Evolutionary conservation across 495 filamentous ascomycete species (phyloP), one percentile per base, ranked within the genome.

Genomic region (Podospora appendiculata): DNA sequence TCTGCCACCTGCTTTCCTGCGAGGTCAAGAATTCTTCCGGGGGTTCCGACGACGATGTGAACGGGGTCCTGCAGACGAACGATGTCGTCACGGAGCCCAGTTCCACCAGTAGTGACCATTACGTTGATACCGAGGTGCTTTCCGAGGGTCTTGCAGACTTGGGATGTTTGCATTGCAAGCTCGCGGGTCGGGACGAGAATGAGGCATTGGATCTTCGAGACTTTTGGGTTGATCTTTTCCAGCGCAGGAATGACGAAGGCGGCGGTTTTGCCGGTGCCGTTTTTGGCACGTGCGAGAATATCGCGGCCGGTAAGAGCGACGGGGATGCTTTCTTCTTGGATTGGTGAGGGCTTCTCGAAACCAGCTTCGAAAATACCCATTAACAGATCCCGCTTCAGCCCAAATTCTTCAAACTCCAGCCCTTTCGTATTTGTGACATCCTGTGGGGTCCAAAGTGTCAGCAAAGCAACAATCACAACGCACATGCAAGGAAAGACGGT

Each of bases 351-450:
- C 70, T 95, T 96, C 64, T 99, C 93, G 70, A 95, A 99, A 47
- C 93, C 93, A 58, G 93, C 93, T 72, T 96, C 94, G 69, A 97
- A 97, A 50, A 99, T 96, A 34, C 93, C 93, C 90, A 96, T 97
- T 73, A 99, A 80, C 32, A 99, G 77, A 59, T 95, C 88, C 50
- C 93, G 83, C 69, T 93, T 94, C 62, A 97, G 85, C 53, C 85
- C 86, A 59, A 99, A 95, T 52, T 99, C 91, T 64, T 97, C 93
- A 58, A 95, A 99, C 52, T 97, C 93, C 52, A 97, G 77, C 48
- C 93, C 93, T 74, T 96, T 99, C 4, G 91, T 97, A 51, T 87
- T 88, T 42, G 91, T 96, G 41, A 99, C 93, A 83, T 99, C 93
- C 88, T 96, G 47, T 13, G 25, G 1, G 3, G 4, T 45, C 9